Evolutionary conservation across 129 eudicot species (phyloP).

Genomic region (Centella asiatica): DNA sequence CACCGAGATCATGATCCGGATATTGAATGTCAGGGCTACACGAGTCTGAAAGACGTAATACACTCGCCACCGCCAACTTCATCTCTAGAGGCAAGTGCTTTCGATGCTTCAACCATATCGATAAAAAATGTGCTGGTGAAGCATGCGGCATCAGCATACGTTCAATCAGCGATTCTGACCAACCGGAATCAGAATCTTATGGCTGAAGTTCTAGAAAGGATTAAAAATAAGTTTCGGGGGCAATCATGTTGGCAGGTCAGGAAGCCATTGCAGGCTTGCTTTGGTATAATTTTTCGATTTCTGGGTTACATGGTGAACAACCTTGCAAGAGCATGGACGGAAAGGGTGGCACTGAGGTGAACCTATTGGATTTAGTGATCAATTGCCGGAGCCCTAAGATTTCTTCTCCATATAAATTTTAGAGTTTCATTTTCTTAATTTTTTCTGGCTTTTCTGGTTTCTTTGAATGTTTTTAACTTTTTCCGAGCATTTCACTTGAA

Average conservation of each 20-base stretch:
- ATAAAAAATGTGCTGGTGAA: slow-evolving; percentile 47
- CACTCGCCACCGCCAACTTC: slow-evolving; percentile 15
- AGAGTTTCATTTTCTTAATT: background rate
- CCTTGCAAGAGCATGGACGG: slow-evolving; percentile 1
- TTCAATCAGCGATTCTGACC: slow-evolving; percentile 41
- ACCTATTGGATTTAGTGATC: background rate
- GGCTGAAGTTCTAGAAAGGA: slow-evolving; percentile 12
- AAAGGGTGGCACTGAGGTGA: slow-evolving; percentile 8
- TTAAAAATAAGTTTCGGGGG: slow-evolving; percentile 19
- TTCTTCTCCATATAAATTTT: background rate
- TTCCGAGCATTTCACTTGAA: too few species aligned
- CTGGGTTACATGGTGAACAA: slow-evolving; percentile 1
- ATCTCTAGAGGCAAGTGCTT: slow-evolving; percentile 12
- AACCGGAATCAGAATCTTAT: slow-evolving; percentile 29
- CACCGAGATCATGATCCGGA: slow-evolving; percentile 37
- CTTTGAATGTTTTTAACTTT: too few species aligned
- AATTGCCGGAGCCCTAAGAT: background rate
- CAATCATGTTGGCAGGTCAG: slow-evolving; percentile 27
- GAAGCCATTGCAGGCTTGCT: slow-evolving; percentile 20
- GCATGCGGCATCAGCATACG: slow-evolving; percentile 57
- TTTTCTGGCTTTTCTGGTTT: too few species aligned
- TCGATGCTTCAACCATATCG: slow-evolving; percentile 40
- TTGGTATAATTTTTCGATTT: background rate
- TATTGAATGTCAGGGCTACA: slow-evolving; percentile 32
- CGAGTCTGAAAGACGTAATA: slow-evolving; percentile 46